phyloP scores from a whole-genome alignment of 2,329 filamentous ascomycete species.

The Delphinella strobiligena region DNA sequence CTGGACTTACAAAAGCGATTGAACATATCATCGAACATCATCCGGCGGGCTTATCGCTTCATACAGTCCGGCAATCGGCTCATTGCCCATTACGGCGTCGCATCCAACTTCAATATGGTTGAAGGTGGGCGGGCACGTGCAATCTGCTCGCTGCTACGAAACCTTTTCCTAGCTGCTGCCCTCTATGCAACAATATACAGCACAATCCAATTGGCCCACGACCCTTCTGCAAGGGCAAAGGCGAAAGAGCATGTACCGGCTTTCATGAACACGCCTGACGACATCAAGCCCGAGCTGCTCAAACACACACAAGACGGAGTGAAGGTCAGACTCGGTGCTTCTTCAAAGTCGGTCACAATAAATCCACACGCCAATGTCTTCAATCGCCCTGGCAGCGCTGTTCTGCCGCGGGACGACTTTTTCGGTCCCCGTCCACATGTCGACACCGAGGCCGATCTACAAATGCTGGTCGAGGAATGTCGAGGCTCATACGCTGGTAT shows the following conservation, averaged over 20 bases:
- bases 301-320: slow-evolving; percentile 26
- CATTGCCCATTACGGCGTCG: neutral
- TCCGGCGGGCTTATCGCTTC: neutral
- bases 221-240: slow-evolving; percentile 26
- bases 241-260: slow-evolving; percentile 30
- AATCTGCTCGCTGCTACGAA: slow-evolving; percentile 21
- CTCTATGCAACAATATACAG: slow-evolving; percentile 31
- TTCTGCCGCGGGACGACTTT: slow-evolving; percentile 39
- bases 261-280: slow-evolving; percentile 22
- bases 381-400: slow-evolving; percentile 39
- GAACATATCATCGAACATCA: no score
- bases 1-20: no score
- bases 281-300: slow-evolving; percentile 27
- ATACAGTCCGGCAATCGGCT: neutral
- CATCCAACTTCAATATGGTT: neutral
- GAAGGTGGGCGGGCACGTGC: slow-evolving; percentile 5
- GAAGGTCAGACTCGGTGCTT: slow-evolving; percentile 30
- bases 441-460: slow-evolving; percentile 41
- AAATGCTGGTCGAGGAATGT: slow-evolving; percentile 41
- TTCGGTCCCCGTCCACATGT: slow-evolving; percentile 38
- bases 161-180: slow-evolving; percentile 29
- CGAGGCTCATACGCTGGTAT: slow-evolving; percentile 39
- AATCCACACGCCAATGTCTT: slow-evolving; percentile 42
- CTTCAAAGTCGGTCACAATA: slow-evolving; percentile 32
- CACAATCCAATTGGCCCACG: slow-evolving; percentile 28